Percentiles rank a stretch among this genome's conserved stretches.
Conservation (phyloP, 495 filamentous ascomycete genomes). For the Penicillium malachiteum region DNA sequence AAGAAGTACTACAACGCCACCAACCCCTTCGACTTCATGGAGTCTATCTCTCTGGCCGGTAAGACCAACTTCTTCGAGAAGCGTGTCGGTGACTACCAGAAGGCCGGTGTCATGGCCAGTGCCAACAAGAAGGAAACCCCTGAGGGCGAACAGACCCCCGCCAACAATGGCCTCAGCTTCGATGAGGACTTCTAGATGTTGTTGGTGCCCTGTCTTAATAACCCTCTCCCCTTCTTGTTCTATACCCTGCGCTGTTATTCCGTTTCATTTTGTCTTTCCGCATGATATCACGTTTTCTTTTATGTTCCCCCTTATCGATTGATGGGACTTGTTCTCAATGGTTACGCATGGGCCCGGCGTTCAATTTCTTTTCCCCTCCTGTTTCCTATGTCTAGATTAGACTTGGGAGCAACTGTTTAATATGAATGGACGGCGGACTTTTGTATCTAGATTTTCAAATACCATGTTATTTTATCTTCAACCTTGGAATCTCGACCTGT, state of each 20-base stretch:
- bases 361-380: slow-evolving; percentile 25
- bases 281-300: slow-evolving; percentile 27
- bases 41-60: slow-evolving; percentile 95
- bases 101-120: slow-evolving; percentile 96
- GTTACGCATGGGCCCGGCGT: slow-evolving; percentile 46
- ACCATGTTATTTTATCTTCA: slow-evolving; percentile 8
- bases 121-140: slow-evolving; percentile 74
- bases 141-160: slow-evolving; percentile 52
- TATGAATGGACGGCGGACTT: slow-evolving; percentile 29
- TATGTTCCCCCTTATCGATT: slow-evolving; percentile 30
- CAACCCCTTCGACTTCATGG: slow-evolving; percentile 99
- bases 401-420: slow-evolving; percentile 17
- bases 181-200: slow-evolving; percentile 90
- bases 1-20: slow-evolving; percentile 85
- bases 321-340: slow-evolving; percentile 30
- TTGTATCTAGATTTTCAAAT: slow-evolving; percentile 31
- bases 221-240: slow-evolving; percentile 26
- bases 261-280: slow-evolving; percentile 14
- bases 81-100: slow-evolving; percentile 98
- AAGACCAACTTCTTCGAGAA: slow-evolving; percentile 99
- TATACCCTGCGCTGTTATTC: slow-evolving; percentile 26
- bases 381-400: slow-evolving; percentile 21
- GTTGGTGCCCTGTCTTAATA: slow-evolving; percentile 18
- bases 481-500: background rate
- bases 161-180: slow-evolving; percentile 82